Evolutionary conservation across 2,329 filamentous ascomycete species (phyloP).

Genomic region (Cadophora malorum): DNA sequence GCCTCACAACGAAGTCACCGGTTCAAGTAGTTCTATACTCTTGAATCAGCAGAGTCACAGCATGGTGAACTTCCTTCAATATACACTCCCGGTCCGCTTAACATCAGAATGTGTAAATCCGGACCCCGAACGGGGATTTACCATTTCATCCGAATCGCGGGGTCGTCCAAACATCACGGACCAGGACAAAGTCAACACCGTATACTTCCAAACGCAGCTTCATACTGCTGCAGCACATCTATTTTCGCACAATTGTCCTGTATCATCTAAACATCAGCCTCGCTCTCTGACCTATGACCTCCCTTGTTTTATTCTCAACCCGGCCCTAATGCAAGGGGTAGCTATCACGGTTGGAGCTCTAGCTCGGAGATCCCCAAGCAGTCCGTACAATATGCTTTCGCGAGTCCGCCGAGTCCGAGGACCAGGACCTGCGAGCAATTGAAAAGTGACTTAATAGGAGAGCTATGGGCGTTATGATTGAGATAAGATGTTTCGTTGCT

Average conservation of each 20-base stretch:
- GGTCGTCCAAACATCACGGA: constrained; percentile 3
- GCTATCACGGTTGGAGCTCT: neutral
- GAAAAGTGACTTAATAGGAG: neutral
- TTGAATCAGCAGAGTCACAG: no score
- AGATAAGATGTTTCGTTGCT: neutral
- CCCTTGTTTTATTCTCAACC: neutral
- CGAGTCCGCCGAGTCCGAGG: constrained; percentile 13
- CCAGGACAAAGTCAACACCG: neutral
- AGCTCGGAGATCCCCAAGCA: constrained; percentile 21
- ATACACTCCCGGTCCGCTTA: neutral
- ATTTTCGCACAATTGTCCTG: neutral
- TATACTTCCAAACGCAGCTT: neutral
- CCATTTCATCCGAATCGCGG: constrained; percentile 9
- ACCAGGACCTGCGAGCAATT: neutral
- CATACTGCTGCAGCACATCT: neutral
- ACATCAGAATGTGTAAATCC: neutral
- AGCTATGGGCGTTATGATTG: neutral
- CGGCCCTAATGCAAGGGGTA: constrained; percentile 9
- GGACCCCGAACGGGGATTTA: neutral
- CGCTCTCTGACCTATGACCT: neutral
- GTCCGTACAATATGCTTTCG: constrained; percentile 1
- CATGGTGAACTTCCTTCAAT: no score
- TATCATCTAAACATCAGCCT: neutral
- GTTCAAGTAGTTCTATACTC: no score
- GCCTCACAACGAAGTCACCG: no score